These are phyloP conservation scores for Dinochytrium kinnereticum DNA, from an alignment of 371 early-diverging fungal genomes.

Conservation along the genomic window DNA sequence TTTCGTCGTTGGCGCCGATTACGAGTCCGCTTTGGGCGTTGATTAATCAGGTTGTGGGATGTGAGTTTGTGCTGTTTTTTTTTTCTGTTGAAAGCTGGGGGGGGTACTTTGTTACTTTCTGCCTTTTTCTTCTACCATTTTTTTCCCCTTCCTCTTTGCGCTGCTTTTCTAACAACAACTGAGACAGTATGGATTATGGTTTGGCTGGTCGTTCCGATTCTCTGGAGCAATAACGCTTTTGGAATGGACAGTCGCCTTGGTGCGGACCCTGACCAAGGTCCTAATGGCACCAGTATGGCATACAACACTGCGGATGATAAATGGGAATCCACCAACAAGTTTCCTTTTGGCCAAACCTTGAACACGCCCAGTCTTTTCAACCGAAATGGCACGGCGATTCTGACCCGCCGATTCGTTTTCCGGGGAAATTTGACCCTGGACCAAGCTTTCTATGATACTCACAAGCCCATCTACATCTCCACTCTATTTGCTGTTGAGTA, in stretches of 20 bases:
- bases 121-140: not conserved
- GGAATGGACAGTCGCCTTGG: constrained; percentile 27
- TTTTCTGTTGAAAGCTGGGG: too few relatives aligned
- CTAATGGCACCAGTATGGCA: constrained; percentile 27
- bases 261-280: constrained; percentile 18
- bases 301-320: not conserved
- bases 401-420: not conserved
- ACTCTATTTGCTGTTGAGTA: constrained; percentile 38
- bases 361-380: constrained; percentile 25
- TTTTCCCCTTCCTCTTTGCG: not conserved
- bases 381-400: constrained; percentile 16
- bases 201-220: constrained; percentile 77
- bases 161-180: not conserved
- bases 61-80: not conserved
- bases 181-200: constrained; percentile 56
- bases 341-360: constrained; percentile 11
- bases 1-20: constrained; percentile 25
- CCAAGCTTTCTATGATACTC: constrained; percentile 21
- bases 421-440: constrained; percentile 16
- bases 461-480: constrained; percentile 33
- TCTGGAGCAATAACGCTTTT: constrained; percentile 65
- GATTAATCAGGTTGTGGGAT: constrained; percentile 61
- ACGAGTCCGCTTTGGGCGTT: constrained; percentile 59
- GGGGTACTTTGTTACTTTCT: not conserved
- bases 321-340: not conserved